A percentile compares a stretch with the other conserved stretches of the same genome.
Conservation (phyloP, 1,139 yeast genomes). For the Lodderomyces elongisporus region DNA sequence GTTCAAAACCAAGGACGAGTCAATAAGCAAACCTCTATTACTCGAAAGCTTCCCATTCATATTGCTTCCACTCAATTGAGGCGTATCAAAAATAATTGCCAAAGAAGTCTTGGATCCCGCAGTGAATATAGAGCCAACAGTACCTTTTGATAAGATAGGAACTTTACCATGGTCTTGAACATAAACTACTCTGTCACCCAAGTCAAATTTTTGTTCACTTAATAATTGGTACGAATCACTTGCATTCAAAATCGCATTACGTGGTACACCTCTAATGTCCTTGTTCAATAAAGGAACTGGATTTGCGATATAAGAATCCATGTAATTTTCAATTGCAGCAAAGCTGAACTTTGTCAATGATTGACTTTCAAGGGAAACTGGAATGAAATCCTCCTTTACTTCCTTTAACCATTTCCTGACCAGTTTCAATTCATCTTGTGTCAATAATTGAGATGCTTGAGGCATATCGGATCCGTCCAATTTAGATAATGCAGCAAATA, state of each 20-base stretch:
- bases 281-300: slow-evolving; percentile 43
- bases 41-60: slow-evolving; percentile 73
- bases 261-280: slow-evolving; percentile 78
- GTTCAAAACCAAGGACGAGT: slow-evolving; percentile 77
- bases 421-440: slow-evolving; percentile 32
- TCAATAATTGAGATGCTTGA: slow-evolving; percentile 18
- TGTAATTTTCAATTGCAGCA: slow-evolving; percentile 60
- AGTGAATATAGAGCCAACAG: slow-evolving; percentile 77
- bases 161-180: slow-evolving; percentile 88
- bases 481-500: slow-evolving; percentile 43
- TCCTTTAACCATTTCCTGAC: slow-evolving; percentile 57
- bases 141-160: slow-evolving; percentile 83
- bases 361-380: slow-evolving; percentile 75
- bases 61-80: slow-evolving; percentile 76
- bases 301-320: slow-evolving; percentile 43
- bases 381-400: slow-evolving; percentile 50
- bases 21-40: slow-evolving; percentile 80
- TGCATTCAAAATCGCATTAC: slow-evolving; percentile 78
- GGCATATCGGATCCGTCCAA: slow-evolving; percentile 22
- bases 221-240: slow-evolving; percentile 66
- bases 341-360: slow-evolving; percentile 67
- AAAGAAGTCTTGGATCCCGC: slow-evolving; percentile 53
- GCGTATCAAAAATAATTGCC: slow-evolving; percentile 78
- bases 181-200: slow-evolving; percentile 89
- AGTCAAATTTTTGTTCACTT: slow-evolving; percentile 67